Evolutionary conservation across 768 basidiomycete genomes (phyloP), one percentile per base, ranked within the genome.

Genomic region (Gyrodon lividus): DNA sequence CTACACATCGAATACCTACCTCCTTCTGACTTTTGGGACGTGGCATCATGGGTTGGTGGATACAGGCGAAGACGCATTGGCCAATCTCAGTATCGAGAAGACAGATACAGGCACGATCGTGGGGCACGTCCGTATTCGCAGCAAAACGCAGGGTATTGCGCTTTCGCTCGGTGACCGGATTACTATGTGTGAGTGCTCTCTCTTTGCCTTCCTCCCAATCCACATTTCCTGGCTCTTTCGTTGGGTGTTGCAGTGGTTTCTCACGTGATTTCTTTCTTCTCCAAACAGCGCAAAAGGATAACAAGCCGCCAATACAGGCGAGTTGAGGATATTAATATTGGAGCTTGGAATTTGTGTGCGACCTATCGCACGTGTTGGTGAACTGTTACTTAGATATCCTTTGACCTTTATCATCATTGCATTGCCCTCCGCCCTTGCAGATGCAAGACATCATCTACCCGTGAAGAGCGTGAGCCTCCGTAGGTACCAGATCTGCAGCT

Each of bases 91-190:
- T 54, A 84, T 99, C 55, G 96, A 99, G 67, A 80, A 87, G 61
- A 86, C 88, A 39, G 89, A 92, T 50, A 72, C 74, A 10, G 93
- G 93, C 1, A 80, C 77, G 5, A 86, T 98, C 51, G 86, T 86
- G 13, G 96, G 96, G 0, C 95, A 98, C 70, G 92, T 98, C 8
- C 84, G 96, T 46, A 98, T 98, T 65, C 82, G 96, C 51, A 93
- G 91, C 65, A 98, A 98, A 74, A 98, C 96, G 20, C 96, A 98
- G 69, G 96, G 96, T 47, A 98, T 98, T 55, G 96, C 96, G 2
- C 75, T 98, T 55, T 92, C 90, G 16, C 70, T 99, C 55, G 96
- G 92, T n/a, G 93, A 95, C 70, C 78, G 85, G 62, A 92, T 93
- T 62, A 92, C 80, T 9, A 75, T 80, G 69, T 78, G 80, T 80